These are phyloP conservation scores for Veloporphyrellus conicus DNA, from an alignment of 1,284 basidiomycete species.

Conservation along the genomic window DNA sequence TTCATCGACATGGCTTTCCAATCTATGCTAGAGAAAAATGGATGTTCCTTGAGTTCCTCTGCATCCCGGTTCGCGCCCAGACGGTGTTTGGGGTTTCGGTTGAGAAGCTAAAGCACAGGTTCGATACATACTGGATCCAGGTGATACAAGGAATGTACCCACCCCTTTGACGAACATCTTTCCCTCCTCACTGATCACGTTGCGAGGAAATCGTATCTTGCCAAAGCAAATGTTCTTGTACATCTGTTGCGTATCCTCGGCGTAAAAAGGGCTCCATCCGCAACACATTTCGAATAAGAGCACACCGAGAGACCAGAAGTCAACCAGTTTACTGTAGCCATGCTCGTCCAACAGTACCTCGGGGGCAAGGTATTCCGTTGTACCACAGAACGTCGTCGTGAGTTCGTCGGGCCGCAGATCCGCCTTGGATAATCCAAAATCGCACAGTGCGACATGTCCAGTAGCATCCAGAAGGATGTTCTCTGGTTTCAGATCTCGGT, in stretches of 20 bases:
- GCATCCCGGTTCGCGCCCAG: constrained; percentile 89
- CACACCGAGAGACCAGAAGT: constrained; percentile 97
- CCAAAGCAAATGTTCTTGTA: constrained; percentile 99
- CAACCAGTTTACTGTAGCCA: constrained; percentile 97
- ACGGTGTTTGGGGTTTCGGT: constrained; percentile 96
- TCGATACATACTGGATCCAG: constrained; percentile 13
- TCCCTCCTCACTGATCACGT: constrained; percentile 95
- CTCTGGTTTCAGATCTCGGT: constrained; percentile 96
- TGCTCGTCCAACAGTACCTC: constrained; percentile 99
- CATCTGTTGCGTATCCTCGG: constrained; percentile 99
- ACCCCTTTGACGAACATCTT: constrained; percentile 99
- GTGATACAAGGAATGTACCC: constrained; percentile 17
- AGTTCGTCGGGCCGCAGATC: constrained; percentile 91
- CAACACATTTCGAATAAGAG: constrained; percentile 98
- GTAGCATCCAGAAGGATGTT: constrained; percentile 97
- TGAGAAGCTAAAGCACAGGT: constrained; percentile 67
- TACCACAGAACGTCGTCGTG: constrained; percentile 97
- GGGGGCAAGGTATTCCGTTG: constrained; percentile 95
- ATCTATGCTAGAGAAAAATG: constrained; percentile 92
- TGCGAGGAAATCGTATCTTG: constrained; percentile 97
- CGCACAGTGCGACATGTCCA: constrained; percentile 93
- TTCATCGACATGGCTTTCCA: constrained; percentile 85
- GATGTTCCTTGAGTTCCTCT: constrained; percentile 91
- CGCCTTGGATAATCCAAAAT: constrained; percentile 96
- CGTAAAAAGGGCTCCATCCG: constrained; percentile 99